Evolutionary conservation across 2,329 filamentous ascomycete genomes (phyloP), one percentile per base, ranked within the genome.

Genomic region (Aspergillus caelatus): DNA sequence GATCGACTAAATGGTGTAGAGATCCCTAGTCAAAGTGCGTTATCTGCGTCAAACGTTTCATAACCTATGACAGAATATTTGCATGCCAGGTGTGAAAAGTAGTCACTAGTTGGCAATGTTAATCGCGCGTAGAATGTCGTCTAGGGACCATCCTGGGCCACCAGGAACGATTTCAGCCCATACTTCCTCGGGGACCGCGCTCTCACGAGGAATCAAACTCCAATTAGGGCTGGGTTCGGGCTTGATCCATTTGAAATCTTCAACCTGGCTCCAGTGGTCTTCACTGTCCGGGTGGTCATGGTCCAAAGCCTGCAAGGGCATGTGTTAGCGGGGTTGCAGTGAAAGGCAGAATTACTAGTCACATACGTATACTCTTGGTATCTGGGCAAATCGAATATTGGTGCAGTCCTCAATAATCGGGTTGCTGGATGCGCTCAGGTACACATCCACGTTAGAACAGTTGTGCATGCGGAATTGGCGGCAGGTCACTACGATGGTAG

Each of bases 171-270:
- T 82, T 36, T 86, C 84, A 57, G 82, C 86, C 93, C 93, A 97
- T 0, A 90, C 81, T 2, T 85, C 81, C 1, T 89, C 86, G 0
- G 79, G 69, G 14, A 94, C 79, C 28, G 85, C 84, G 60, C 89
- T 81, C 1, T 82, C 82, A 58, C 88, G 84, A 1, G 86, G 81
- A 26, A 98, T 70, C 2, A 92, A 78, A 39, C 83, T 86, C 93
- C 94, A 99, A 74, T 99, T 94, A 2, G 95, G 95, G 74, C 92
- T 97, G 34, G 88, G 87, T 62, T 91, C 92, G 19, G 86, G 84
- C 77, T 94, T 96, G 67, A 97, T 85, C 95, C 95, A 98, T 79
- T 96, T 96, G 83, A 99, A 99, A 77, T 99, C 95, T 76, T 98
- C 92, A 19, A 98, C 91, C 72, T 95, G 88, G 70, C 94, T 86